These are phyloP conservation scores for Santalum album DNA, from an alignment of 164 flowering plant genomes.

Conservation along the genomic window DNA sequence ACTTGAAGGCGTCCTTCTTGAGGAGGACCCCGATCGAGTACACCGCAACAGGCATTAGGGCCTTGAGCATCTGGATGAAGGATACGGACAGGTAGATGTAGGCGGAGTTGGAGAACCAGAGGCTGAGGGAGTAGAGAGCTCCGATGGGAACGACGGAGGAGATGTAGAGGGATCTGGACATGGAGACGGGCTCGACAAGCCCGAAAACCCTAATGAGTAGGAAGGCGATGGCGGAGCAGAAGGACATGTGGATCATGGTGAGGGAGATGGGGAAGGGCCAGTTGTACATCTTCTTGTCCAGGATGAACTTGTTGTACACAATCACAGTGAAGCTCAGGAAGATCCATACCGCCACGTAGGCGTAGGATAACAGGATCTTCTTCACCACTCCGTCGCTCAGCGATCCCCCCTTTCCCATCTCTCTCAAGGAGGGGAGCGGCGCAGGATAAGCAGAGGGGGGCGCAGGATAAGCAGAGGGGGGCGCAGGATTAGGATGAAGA, in stretches of 20 bases:
- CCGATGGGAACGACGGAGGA: slow-evolving; percentile 51
- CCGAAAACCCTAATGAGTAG: slow-evolving; percentile 32
- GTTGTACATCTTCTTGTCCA: slow-evolving; percentile 46
- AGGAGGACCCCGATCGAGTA: slow-evolving; percentile 38
- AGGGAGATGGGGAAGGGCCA: slow-evolving; percentile 47
- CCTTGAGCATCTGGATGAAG: slow-evolving; percentile 48
- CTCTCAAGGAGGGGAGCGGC: not conserved
- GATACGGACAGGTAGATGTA: slow-evolving; percentile 47
- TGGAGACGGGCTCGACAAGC: slow-evolving; percentile 38
- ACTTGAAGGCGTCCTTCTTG: slow-evolving; percentile 27
- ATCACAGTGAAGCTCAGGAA: slow-evolving; percentile 52
- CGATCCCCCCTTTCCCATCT: not conserved
- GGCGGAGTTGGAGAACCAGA: slow-evolving; percentile 52
- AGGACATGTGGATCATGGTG: slow-evolving; percentile 51
- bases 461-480: too few relatives aligned
- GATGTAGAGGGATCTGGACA: slow-evolving; percentile 33
- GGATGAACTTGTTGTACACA: slow-evolving; percentile 51
- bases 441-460: too few relatives aligned
- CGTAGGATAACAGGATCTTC: slow-evolving; percentile 40
- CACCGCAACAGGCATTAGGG: slow-evolving; percentile 50
- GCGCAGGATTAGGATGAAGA: too few relatives aligned
- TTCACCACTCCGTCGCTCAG: slow-evolving; percentile 31
- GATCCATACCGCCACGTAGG: slow-evolving; percentile 44
- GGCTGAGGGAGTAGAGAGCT: slow-evolving; percentile 34
- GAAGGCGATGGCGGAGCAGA: slow-evolving; percentile 41